A percentile compares a stretch with the other conserved stretches of the same genome.
Conservation (phyloP, 345 rosid genomes). For the Eucalyptus sideroxylon region DNA sequence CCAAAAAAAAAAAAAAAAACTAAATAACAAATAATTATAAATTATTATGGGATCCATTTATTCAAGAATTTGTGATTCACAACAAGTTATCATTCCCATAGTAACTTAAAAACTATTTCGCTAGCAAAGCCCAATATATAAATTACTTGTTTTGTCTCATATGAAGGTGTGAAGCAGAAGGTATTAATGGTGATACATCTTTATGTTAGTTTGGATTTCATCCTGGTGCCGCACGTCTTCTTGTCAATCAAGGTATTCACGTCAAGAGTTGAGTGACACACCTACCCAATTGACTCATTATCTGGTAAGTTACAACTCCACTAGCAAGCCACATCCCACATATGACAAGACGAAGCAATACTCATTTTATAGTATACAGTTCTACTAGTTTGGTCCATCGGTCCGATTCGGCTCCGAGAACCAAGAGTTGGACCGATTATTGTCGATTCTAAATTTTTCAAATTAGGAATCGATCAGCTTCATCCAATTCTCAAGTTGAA, state of each 20-base stretch:
- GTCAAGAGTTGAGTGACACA: background rate
- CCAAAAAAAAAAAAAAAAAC: too few species aligned
- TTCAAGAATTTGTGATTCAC: too few species aligned
- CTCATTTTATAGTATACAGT: background rate
- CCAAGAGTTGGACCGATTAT: accelerated
- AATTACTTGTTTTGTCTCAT: background rate
- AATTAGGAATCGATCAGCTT: background rate
- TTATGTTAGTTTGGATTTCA: background rate
- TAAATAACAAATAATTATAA: too few species aligned
- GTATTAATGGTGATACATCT: background rate
- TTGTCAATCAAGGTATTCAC: background rate
- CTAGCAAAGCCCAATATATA: too few species aligned
- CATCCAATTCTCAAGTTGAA: background rate
- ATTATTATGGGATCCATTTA: too few species aligned
- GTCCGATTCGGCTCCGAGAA: accelerated
- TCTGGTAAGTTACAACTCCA: background rate
- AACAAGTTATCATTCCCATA: too few species aligned
- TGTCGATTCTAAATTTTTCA: background rate
- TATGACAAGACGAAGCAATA: background rate
- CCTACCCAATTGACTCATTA: background rate
- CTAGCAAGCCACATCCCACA: background rate
- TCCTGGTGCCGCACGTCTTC: background rate
- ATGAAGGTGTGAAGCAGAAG: background rate
- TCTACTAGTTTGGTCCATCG: background rate
- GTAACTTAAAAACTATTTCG: too few species aligned